Evolutionary conservation across 257 asterid species (phyloP).

Genomic region (Solanum ossicruentum): DNA sequence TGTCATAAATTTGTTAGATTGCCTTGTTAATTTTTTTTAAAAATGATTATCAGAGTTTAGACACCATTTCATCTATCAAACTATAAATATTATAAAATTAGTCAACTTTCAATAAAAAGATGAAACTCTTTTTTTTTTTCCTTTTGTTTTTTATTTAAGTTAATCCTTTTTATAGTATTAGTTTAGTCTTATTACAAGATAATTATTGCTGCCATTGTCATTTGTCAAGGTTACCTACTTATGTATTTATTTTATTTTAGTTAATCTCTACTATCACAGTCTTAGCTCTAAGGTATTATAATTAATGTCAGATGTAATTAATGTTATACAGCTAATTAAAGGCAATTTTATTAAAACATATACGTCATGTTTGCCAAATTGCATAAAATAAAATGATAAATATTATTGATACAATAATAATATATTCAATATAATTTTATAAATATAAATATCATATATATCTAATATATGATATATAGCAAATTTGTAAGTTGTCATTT

Average conservation of each 20-base stretch:
- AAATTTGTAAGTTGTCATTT: background rate
- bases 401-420: background rate
- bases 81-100: background rate
- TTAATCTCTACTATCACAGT: background rate
- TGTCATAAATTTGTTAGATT: no score
- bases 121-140: background rate
- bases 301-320: background rate
- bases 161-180: background rate
- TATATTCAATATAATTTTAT: background rate
- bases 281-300: background rate
- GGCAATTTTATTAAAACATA: background rate
- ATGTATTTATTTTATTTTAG: background rate
- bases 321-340: background rate
- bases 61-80: background rate
- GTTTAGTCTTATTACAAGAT: background rate
- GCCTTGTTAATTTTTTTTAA: no score
- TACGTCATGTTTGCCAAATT: background rate
- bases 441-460: background rate
- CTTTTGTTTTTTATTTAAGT: background rate
- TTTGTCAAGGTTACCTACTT: background rate
- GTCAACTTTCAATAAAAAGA: background rate
- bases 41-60: no score
- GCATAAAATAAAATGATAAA: background rate
- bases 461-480: background rate
- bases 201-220: background rate